Conservation (phyloP, 768 basidiomycete genomes). For the Podaxis mareebaensis region DNA sequence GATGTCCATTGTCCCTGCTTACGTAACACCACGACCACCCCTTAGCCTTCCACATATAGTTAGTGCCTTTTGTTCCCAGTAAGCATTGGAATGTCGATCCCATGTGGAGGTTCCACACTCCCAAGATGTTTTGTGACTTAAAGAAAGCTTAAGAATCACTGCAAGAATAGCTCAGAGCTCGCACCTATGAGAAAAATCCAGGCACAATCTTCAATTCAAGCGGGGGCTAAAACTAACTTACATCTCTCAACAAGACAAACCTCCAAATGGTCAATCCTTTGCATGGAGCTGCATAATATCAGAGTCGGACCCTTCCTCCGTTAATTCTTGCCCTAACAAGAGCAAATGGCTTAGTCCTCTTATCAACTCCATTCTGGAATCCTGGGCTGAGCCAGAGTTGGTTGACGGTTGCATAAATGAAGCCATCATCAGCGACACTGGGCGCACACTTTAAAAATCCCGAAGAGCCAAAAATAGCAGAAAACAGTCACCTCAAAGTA, state of each 20-base stretch:
- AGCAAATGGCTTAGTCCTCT: constrained; percentile 18
- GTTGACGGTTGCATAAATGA: constrained; percentile 19
- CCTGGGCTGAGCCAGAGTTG: constrained; percentile 19
- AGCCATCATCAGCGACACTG: constrained; percentile 20
- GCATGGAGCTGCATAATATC: neutral
- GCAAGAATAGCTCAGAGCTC: no score
- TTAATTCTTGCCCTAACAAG: constrained; percentile 17
- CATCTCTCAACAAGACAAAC: no score
- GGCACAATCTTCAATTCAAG: no score
- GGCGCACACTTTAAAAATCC: neutral
- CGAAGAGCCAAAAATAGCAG: neutral
- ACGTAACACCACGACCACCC: no score
- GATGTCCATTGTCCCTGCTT: neutral
- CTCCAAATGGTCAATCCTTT: neutral
- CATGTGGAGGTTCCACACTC: no score
- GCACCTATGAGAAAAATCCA: no score
- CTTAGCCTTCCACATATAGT: no score
- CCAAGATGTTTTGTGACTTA: no score
- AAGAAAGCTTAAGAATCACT: no score
- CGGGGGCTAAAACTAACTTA: no score
- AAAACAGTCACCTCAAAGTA: constrained; percentile 15
- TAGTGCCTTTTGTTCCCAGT: no score
- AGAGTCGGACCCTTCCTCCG: constrained; percentile 11
- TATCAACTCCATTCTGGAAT: constrained; percentile 21
- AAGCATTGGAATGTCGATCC: no score